Conservation (phyloP, 2,329 filamentous ascomycete species). For the Meredithiella fracta region DNA sequence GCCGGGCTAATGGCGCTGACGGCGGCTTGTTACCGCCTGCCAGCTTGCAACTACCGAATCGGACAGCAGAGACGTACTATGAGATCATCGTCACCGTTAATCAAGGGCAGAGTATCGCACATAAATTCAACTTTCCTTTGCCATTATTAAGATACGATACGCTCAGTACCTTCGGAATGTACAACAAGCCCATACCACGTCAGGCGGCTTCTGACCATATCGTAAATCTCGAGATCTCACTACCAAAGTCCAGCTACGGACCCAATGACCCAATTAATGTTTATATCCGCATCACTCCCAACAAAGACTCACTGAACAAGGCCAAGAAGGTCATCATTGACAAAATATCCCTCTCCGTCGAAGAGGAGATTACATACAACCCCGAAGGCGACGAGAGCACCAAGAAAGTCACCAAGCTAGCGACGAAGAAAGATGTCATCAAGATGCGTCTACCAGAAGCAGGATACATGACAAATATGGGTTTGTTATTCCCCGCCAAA, state of each 20-base stretch:
- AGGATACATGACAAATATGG: constrained; percentile 84
- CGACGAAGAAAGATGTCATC: constrained; percentile 67
- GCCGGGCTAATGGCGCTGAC: constrained; percentile 67
- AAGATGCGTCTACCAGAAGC: constrained; percentile 75
- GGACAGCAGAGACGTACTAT: constrained; percentile 94
- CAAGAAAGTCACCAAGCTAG: constrained; percentile 73
- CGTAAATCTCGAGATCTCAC: constrained; percentile 76
- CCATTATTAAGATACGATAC: constrained; percentile 90
- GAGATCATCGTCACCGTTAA: constrained; percentile 93
- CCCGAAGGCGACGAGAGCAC: constrained; percentile 91
- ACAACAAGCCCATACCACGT: constrained; percentile 84
- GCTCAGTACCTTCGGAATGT: constrained; percentile 97
- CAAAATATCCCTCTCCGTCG: constrained; percentile 83
- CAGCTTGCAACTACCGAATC: constrained; percentile 73
- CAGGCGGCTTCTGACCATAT: constrained; percentile 77
- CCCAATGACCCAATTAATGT: constrained; percentile 89
- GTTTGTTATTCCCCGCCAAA: constrained; percentile 77
- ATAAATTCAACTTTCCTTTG: constrained; percentile 80
- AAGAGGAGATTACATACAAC: constrained; percentile 98
- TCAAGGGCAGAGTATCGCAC: constrained; percentile 71
- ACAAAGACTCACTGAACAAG: constrained; percentile 79
- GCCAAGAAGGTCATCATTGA: constrained; percentile 84
- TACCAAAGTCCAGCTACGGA: constrained; percentile 92
- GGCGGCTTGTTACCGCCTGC: constrained; percentile 83
- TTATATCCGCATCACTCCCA: constrained; percentile 85